Evolutionary conservation across 371 early-diverging fungal species (phyloP), one percentile per base, ranked within the genome.

Genomic region (Choanephora cucurbitarum): DNA sequence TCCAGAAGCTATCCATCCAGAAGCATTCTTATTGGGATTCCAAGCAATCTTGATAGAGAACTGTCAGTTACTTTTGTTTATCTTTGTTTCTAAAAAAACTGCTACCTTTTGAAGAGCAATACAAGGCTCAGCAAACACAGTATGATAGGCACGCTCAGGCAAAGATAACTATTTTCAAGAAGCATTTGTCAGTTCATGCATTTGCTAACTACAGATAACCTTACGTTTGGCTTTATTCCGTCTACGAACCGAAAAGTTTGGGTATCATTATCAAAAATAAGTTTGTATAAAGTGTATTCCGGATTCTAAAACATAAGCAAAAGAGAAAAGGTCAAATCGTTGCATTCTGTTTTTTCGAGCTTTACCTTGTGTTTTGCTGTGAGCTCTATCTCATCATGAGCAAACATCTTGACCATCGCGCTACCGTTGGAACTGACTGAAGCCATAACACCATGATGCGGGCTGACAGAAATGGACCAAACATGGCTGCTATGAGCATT

Each of bases 1-100:
- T 9, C 70, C 70, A 22, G 66, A 66, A 9, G 60, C 66, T 13
- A 69, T 31, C 70, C 70, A 69, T 3, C 56, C 58, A 22, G 44
- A 39, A 2, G 56, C 46, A 44, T 13, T 28, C n/a, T 37, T 45
- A 23, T 69, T 65, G 2, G 44, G 57, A 47, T 69, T 69, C 70
- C 70, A 69, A 8, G 28, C 52, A 40, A 62, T 43, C 66, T 69
- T 40, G 4, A 39, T 46, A n/a, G 14, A 50, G 28, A 7, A 5
- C 5, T 28, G 28, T 28, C 7, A 28, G 28, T 5, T 28, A 7
- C 3, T 28, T 28, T 28, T 28, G 28, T 28, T 28, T 7, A 28
- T 28, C 7, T 5, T 28, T 7, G 5, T 28, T 28, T 28, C 7
- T 5, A 28, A 28, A 28, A 28, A 28, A 28, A 28, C 28, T 28